Percentiles rank a stretch among this genome's conserved stretches.
Evolutionary conservation across 345 rosid species (phyloP).

Genomic region (Moricandia moricandioides): DNA sequence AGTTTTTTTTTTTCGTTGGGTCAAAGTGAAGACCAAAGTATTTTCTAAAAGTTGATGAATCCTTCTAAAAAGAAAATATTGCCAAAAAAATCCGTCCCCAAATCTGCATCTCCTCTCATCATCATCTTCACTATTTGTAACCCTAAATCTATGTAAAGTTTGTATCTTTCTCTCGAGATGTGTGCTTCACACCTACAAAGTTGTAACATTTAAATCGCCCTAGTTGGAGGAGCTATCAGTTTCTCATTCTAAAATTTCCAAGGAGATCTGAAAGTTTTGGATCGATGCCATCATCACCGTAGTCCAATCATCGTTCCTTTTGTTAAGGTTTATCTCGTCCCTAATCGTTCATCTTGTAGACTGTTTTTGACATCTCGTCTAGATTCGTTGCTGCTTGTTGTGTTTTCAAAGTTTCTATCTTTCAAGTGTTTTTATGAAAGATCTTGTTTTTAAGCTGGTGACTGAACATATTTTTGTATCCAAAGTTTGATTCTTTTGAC

Average conservation of each 20-base stretch:
- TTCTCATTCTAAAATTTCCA: constrained; percentile 13
- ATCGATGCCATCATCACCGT: constrained; percentile 27
- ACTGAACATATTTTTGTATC: constrained; percentile 27
- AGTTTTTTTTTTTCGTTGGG: not conserved
- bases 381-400: constrained; percentile 26
- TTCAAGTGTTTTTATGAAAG: not conserved
- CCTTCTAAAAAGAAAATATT: constrained; percentile 2
- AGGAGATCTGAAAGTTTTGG: constrained; percentile 34
- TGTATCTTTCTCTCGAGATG: not conserved
- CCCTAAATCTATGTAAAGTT: constrained; percentile 19
- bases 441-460: constrained; percentile 34
- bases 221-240: constrained; percentile 11
- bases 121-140: constrained; percentile 23
- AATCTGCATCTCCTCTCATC: constrained; percentile 39
- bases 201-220: constrained; percentile 30
- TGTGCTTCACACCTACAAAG: constrained; percentile 29
- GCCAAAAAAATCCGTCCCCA: constrained; percentile 17
- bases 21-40: not conserved
- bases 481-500: constrained; percentile 5
- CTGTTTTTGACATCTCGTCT: constrained; percentile 11
- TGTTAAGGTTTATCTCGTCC: constrained; percentile 14
- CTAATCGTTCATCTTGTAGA: constrained; percentile 60
- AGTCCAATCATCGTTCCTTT: constrained; percentile 48
- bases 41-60: constrained; percentile 20
- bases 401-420: constrained; percentile 28